Base-by-base conservation (phyloP, 495 filamentous ascomycete species). In the Rhizodiscina lignyota region DNA sequence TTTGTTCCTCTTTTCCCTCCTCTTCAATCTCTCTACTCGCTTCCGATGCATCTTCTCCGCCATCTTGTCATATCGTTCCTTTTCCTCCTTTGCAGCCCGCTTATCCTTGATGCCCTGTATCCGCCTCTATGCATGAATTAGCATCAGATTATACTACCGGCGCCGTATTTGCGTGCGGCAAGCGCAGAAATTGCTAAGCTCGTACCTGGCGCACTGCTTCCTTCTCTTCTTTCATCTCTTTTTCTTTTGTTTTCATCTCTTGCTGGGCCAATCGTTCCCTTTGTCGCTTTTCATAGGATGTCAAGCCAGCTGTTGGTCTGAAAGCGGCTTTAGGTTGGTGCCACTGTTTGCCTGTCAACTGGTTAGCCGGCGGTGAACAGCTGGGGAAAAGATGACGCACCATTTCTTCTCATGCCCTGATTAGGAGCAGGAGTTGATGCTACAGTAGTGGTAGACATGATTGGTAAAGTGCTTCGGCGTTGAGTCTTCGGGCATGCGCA, bases 301-400 rank as follows among this genome's bases (percentile, higher is more conserved):
- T 81, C 46, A 82, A 61, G 18, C 81, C 80, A 5, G 74, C 67
- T 27, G 55, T 74, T 2, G 83, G 87, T 4, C 89, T 82, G 55
- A 97, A 96, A n/a, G 87, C 72, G 35, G 75, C 75, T 51, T 79
- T 83, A 16, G 68, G 59, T 24, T 64, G 54, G 56, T 92, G 84
- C 89, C 89, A 97, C 66, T 91, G 77, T 60, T 94, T 94, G 41
- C 87, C 87, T 96, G 49, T n/a, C n/a, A n/a, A n/a, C n/a, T n/a
- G n/a, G n/a, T n/a, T n/a, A n/a, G n/a, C n/a, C n/a, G n/a, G n/a
- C n/a, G n/a, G n/a, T n/a, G n/a, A n/a, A n/a, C n/a, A n/a, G n/a
- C n/a, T n/a, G n/a, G n/a, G n/a, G n/a, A n/a, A n/a, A n/a, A n/a
- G n/a, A n/a, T n/a, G n/a, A n/a, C n/a, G n/a, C n/a, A n/a, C n/a